Base-by-base conservation (phyloP, 2,329 filamentous ascomycete genomes). In the Aspergillus sp. region DNA sequence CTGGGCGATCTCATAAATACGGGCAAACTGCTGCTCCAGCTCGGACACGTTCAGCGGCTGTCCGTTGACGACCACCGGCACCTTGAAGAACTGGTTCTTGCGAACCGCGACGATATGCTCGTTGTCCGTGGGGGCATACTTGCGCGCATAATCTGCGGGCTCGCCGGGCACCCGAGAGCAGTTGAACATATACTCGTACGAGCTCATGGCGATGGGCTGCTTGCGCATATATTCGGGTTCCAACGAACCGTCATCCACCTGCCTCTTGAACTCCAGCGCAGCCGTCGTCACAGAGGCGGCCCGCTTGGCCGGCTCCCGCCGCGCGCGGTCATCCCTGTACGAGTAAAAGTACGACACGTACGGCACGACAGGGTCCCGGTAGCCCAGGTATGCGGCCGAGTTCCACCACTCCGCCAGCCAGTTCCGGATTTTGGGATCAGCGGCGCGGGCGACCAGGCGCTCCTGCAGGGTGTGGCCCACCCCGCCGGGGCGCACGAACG, bases 321-420 rank as follows among this genome's bases (percentile, higher is more conserved):
- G 82, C 64, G 83, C 80, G 57, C 88, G 83, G 71, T 98, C 94
- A 70, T 98, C 93, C 57, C 88, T 82, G 74, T 97, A 91, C 46
- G 90, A 96, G 76, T 98, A 98, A 75, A 98, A 98, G 79, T 98
- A 98, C 70, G 88, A 95, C 62, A 98, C 93, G 66, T 97, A 98
- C 51, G 93, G 93, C 12, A 97, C 87, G 41, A 98, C 88, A 7
- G 93, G 93, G 67, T 97, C 93, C 56, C 91, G 86, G 75, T 97
- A 97, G 55, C 73, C 79, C 55, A 98, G 81, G 72, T 98, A 98
- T 48, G 93, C 93, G 4, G 83, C 81, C 45, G 95, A 82, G 68
- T 98, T 97, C 93, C 93, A 98, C 93, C 93, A 98, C 58, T 98
- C 91, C 58, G 85, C 83, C 48, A 98, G 77, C 93, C 93, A 98